Evolutionary conservation across 805 yeast species (phyloP).

Genomic region (Wickerhamiella kurtzmanii): DNA sequence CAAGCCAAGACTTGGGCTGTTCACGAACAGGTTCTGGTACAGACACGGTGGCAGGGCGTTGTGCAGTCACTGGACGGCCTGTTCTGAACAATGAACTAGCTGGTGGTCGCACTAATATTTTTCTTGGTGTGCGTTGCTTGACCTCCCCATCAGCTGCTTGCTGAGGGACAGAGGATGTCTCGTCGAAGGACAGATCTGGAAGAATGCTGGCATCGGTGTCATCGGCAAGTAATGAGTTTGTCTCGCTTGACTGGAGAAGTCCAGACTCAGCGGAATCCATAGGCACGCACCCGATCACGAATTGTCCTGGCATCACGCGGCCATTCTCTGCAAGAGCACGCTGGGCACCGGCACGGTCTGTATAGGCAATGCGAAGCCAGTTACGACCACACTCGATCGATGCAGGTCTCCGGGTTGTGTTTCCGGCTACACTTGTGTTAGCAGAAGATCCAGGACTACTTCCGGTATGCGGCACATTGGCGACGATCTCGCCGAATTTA

Average conservation of each 20-base stretch:
- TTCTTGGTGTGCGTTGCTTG: not conserved
- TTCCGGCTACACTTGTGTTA: conserved; percentile 7
- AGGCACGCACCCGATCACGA: conserved; percentile 54
- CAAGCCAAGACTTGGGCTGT: conserved; percentile 21
- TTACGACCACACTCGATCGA: conserved; percentile 77
- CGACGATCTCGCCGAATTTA: conserved; percentile 68
- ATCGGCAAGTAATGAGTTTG: conserved; percentile 17
- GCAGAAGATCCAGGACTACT: conserved; percentile 18
- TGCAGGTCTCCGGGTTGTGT: conserved; percentile 15
- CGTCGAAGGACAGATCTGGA: conserved; percentile 7
- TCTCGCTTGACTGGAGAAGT: conserved; percentile 10
- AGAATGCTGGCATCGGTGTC: conserved; percentile 12
- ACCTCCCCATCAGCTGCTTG: not conserved
- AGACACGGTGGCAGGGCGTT: not conserved
- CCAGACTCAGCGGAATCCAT: conserved; percentile 3
- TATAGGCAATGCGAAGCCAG: conserved; percentile 86
- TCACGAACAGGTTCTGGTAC: conserved; percentile 4
- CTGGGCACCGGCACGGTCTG: conserved; percentile 56
- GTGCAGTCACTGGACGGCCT: not conserved
- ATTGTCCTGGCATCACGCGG: conserved; percentile 46
- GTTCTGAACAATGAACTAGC: not conserved
- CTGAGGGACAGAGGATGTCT: not conserved
- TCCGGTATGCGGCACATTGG: conserved; percentile 44
- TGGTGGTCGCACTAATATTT: not conserved
- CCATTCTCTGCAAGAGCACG: conserved; percentile 84